Conservation (phyloP, 306 rosid genomes). For the Styphnolobium japonicum region DNA sequence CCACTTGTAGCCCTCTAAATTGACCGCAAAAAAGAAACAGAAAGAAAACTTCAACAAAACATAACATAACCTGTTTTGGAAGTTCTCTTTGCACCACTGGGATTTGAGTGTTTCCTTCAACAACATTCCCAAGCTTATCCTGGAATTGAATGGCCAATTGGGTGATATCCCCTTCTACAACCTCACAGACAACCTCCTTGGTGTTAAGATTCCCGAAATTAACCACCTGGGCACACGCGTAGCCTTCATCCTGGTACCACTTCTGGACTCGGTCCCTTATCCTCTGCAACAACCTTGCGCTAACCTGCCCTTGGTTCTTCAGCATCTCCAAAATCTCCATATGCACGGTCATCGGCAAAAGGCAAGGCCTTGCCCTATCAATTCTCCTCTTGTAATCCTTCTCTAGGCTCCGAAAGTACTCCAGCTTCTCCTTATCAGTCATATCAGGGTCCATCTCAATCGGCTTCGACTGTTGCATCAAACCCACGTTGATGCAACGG, state of each 20-base stretch:
- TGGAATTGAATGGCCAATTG: slow-evolving; percentile 63
- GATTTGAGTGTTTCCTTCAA: slow-evolving; percentile 73
- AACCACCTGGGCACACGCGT: slow-evolving; percentile 70
- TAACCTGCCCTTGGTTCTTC: slow-evolving; percentile 53
- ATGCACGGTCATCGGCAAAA: slow-evolving; percentile 57
- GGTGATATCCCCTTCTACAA: slow-evolving; percentile 79
- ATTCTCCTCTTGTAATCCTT: slow-evolving; percentile 73
- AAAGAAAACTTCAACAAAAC: background rate
- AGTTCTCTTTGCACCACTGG: slow-evolving; percentile 69
- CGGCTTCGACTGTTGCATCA: slow-evolving; percentile 63
- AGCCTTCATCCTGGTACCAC: slow-evolving; percentile 83
- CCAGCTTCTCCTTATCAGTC: slow-evolving; percentile 76
- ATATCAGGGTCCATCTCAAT: slow-evolving; percentile 69
- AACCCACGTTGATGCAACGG: slow-evolving; percentile 76
- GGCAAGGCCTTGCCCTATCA: slow-evolving; percentile 59
- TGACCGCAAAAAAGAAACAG: background rate
- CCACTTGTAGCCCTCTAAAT: background rate
- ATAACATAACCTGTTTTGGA: slow-evolving; percentile 56
- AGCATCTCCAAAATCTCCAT: slow-evolving; percentile 60
- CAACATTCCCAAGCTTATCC: slow-evolving; percentile 76
- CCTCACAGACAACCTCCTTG: slow-evolving; percentile 81
- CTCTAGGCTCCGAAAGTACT: slow-evolving; percentile 52
- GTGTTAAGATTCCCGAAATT: slow-evolving; percentile 67
- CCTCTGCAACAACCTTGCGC: slow-evolving; percentile 68
- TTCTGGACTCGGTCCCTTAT: slow-evolving; percentile 71